Evolutionary conservation across 2,329 filamentous ascomycete genomes (phyloP).

Genomic region (Calonectria leucothoes): DNA sequence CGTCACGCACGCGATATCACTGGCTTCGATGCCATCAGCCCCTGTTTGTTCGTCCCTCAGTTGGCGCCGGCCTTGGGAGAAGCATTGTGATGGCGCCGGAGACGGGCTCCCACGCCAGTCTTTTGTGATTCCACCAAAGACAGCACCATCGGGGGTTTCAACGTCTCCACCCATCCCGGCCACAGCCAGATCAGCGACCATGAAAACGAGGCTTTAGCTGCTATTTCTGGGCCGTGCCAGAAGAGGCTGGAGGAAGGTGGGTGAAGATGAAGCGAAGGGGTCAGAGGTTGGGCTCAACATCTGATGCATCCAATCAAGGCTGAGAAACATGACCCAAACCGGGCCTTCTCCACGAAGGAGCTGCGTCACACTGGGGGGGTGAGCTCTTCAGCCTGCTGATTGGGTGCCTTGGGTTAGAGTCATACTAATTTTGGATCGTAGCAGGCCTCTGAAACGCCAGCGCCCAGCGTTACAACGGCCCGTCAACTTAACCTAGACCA

Average conservation of each 20-base stretch:
- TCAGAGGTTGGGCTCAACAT: slow-evolving; percentile 33
- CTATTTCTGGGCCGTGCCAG: slow-evolving; percentile 37
- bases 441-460: slow-evolving; percentile 46
- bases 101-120: slow-evolving; percentile 20
- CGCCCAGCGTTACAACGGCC: slow-evolving; percentile 38
- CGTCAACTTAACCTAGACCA: slow-evolving; percentile 23
- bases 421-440: slow-evolving; percentile 48
- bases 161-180: slow-evolving; percentile 27
- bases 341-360: slow-evolving; percentile 22
- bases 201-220: slow-evolving; percentile 14
- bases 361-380: slow-evolving; percentile 42
- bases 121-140: slow-evolving; percentile 26
- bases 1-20: neutral
- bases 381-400: slow-evolving; percentile 46
- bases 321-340: slow-evolving; percentile 42
- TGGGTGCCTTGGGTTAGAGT: slow-evolving; percentile 45
- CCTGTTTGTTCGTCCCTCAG: slow-evolving; percentile 14
- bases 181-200: slow-evolving; percentile 34
- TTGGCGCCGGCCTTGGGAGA: slow-evolving; percentile 18
- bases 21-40: neutral
- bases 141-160: slow-evolving; percentile 23
- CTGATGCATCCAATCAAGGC: slow-evolving; percentile 35
- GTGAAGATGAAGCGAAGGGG: slow-evolving; percentile 37
- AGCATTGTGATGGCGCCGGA: slow-evolving; percentile 25
- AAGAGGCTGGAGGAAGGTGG: neutral